Evolutionary conservation across 495 filamentous ascomycete genomes (phyloP).

Genomic region (Tuber aestivum): DNA sequence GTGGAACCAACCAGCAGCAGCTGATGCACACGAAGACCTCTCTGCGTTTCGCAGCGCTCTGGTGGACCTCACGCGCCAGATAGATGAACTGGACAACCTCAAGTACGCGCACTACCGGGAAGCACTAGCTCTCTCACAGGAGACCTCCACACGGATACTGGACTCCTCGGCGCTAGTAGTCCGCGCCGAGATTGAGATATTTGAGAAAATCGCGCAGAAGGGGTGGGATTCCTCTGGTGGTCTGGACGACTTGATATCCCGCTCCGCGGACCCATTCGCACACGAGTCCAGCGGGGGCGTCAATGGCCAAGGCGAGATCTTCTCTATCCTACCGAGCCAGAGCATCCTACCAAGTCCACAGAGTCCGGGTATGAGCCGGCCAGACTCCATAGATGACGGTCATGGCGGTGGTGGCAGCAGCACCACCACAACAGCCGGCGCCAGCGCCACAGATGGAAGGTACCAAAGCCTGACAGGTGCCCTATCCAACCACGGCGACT

Average conservation of each 20-base stretch:
- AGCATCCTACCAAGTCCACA: conserved; percentile 42
- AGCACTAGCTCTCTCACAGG: conserved; percentile 54
- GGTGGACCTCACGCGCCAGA: conserved; percentile 54
- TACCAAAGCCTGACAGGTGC: conserved; percentile 37
- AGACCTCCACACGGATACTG: conserved; percentile 53
- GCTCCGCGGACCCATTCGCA: conserved; percentile 57
- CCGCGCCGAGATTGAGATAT: conserved; percentile 60
- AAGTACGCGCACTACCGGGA: conserved; percentile 55
- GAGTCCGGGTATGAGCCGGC: conserved; percentile 33
- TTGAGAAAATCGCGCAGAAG: conserved; percentile 58
- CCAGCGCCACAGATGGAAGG: conserved; percentile 28
- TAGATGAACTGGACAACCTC: conserved; percentile 56
- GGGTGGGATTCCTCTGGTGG: conserved; percentile 59
- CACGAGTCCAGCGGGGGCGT: conserved; percentile 45
- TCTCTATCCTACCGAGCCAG: conserved; percentile 41
- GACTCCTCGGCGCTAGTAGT: conserved; percentile 58
- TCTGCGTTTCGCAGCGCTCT: conserved; percentile 46
- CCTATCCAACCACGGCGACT: conserved; percentile 31
- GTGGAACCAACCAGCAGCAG: conserved; percentile 28
- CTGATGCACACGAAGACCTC: conserved; percentile 41
- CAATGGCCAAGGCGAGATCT: conserved; percentile 40
- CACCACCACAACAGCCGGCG: conserved; percentile 13
- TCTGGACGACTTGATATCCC: conserved; percentile 56
- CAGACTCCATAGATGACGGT: conserved; percentile 21
- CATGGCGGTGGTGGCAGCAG: conserved; percentile 12